Evolutionary conservation across 2,329 filamentous ascomycete species (phyloP).

Genomic region (Aaosphaeria arxii): DNA sequence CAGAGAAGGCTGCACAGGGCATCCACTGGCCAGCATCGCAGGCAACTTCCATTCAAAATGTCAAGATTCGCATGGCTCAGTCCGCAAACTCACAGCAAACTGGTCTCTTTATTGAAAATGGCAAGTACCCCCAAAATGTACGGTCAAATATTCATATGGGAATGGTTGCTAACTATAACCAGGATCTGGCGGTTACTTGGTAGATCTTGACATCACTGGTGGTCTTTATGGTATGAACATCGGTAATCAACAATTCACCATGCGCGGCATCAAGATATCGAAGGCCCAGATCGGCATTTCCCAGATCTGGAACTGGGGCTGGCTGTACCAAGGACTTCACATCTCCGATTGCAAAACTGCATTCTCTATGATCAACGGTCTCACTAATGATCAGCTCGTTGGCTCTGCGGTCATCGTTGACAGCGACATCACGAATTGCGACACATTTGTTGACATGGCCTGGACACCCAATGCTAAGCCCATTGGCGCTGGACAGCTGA

Average conservation of each 20-base stretch:
- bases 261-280: constrained; percentile 55
- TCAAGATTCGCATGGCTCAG: constrained; percentile 42
- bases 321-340: constrained; percentile 50
- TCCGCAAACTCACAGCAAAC: constrained; percentile 46
- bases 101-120: constrained; percentile 48
- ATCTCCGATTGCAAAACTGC: constrained; percentile 55
- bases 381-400: constrained; percentile 37
- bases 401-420: constrained; percentile 60
- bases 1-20: constrained; percentile 44
- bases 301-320: constrained; percentile 62
- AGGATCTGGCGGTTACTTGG: constrained; percentile 47
- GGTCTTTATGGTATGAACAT: constrained; percentile 43
- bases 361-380: constrained; percentile 47
- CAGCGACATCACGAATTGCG: constrained; percentile 50
- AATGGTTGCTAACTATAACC: not conserved
- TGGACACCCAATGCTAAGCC: constrained; percentile 37
- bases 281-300: constrained; percentile 53
- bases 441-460: constrained; percentile 49
- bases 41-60: constrained; percentile 47
- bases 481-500: constrained; percentile 48
- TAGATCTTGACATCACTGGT: constrained; percentile 45
- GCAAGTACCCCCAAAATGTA: constrained; percentile 9
- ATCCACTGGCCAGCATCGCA: constrained; percentile 50
- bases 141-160: not conserved
- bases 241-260: constrained; percentile 56